Evolutionary conservation across 2,329 filamentous ascomycete species (phyloP).

Genomic region (Aspergillus pseudonomiae): DNA sequence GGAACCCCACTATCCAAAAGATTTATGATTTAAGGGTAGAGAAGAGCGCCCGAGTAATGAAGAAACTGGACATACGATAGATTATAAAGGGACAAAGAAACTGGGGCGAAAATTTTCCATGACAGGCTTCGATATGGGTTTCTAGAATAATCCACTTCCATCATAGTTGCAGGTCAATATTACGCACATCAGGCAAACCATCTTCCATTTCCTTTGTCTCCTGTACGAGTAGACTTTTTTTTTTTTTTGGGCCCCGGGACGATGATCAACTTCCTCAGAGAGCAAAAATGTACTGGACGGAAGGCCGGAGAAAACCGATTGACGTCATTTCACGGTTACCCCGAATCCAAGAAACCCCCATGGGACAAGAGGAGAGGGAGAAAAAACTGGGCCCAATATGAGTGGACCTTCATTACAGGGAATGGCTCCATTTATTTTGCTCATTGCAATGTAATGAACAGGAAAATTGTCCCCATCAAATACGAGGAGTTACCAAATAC

Average conservation of each 20-base stretch:
- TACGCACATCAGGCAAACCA: background rate
- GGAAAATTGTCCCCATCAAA: background rate
- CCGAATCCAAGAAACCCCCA: background rate
- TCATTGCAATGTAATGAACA: background rate
- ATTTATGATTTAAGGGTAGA: background rate
- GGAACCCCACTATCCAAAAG: background rate
- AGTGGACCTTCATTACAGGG: background rate
- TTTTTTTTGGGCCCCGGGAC: background rate
- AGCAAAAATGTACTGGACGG: background rate
- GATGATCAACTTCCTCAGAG: constrained; percentile 2
- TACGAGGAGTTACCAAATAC: background rate
- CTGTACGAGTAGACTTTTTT: background rate
- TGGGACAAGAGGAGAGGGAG: background rate
- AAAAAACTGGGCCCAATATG: background rate
- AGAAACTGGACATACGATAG: background rate
- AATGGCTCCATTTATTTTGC: background rate
- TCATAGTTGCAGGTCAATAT: background rate
- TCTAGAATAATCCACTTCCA: constrained; percentile 5
- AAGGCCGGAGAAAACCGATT: background rate
- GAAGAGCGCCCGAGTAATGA: background rate
- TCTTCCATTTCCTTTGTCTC: background rate
- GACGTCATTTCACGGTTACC: constrained; percentile 8
- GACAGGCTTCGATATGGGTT: constrained; percentile 10
- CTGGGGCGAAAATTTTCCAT: background rate
- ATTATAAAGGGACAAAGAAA: background rate